Conservation (phyloP, 176 grass and related monocot species). For the Urochloa ruziziensis region DNA sequence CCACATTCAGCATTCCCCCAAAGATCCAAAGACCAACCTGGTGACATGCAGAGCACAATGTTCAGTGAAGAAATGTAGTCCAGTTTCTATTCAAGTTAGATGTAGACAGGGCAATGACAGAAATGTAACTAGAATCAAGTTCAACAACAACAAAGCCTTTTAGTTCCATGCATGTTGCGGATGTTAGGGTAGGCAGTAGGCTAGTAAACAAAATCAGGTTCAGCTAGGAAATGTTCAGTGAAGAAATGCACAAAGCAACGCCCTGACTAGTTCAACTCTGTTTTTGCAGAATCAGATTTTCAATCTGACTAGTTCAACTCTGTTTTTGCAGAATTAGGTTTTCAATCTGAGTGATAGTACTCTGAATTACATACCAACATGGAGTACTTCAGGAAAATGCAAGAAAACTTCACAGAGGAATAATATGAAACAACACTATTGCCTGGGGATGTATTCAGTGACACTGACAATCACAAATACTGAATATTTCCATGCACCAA, state of each 20-base stretch:
- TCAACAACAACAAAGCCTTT: neutral
- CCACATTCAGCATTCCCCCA: slow-evolving; percentile 74
- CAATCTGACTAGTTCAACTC: neutral
- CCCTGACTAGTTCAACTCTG: neutral
- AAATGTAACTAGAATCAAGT: neutral
- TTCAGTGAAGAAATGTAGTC: neutral
- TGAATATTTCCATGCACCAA: neutral
- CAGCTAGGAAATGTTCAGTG: neutral
- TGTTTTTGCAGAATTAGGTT: slow-evolving; percentile 6
- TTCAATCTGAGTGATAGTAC: neutral
- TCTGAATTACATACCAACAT: neutral
- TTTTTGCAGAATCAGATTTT: slow-evolving; percentile 12
- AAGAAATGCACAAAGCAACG: neutral
- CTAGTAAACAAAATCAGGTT: neutral
- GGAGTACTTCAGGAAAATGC: neutral
- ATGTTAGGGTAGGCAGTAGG: too few species aligned
- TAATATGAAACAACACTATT: neutral
- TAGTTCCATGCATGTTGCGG: neutral
- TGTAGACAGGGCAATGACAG: neutral
- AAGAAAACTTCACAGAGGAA: neutral
- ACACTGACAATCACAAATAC: neutral
- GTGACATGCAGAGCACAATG: slow-evolving; percentile 27
- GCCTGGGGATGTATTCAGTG: neutral
- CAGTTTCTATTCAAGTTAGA: slow-evolving; percentile 5
- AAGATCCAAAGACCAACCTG: slow-evolving; percentile 99